Evolutionary conservation across 2,329 filamentous ascomycete species (phyloP).

Genomic region (Dothiorella sarmentorum): DNA sequence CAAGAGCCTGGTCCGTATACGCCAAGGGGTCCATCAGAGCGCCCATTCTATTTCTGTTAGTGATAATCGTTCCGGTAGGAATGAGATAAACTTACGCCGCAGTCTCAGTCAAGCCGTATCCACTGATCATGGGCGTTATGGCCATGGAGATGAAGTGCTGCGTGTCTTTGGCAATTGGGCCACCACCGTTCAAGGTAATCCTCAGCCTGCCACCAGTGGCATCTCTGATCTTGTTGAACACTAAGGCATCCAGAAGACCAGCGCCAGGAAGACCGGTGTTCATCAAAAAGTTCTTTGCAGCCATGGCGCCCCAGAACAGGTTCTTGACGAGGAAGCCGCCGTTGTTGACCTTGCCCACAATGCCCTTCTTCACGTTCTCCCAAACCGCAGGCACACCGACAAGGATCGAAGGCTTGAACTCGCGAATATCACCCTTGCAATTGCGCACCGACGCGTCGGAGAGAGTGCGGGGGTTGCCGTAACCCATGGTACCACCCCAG

Average conservation of each 20-base stretch:
- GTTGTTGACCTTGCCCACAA: slow-evolving; percentile 54
- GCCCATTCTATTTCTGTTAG: slow-evolving; percentile 54
- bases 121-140: slow-evolving; percentile 88
- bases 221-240: slow-evolving; percentile 89
- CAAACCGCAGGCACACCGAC: slow-evolving; percentile 95
- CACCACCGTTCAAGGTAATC: slow-evolving; percentile 91
- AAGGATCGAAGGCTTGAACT: slow-evolving; percentile 83
- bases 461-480: slow-evolving; percentile 85
- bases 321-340: slow-evolving; percentile 67
- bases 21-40: slow-evolving; percentile 79
- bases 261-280: slow-evolving; percentile 61
- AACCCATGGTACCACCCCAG: slow-evolving; percentile 89
- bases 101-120: slow-evolving; percentile 94
- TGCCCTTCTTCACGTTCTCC: slow-evolving; percentile 96
- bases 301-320: slow-evolving; percentile 71
- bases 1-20: slow-evolving; percentile 74
- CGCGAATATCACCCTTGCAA: slow-evolving; percentile 89
- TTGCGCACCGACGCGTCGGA: slow-evolving; percentile 83
- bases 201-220: slow-evolving; percentile 84
- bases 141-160: slow-evolving; percentile 88
- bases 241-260: slow-evolving; percentile 70
- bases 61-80: not conserved
- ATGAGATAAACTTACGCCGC: slow-evolving; percentile 49
- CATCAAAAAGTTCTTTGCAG: slow-evolving; percentile 60
- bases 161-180: slow-evolving; percentile 82